phyloP scores from a whole-genome alignment of 2,329 filamentous ascomycete species.

The Arthrobotrys pseudoclavata region DNA sequence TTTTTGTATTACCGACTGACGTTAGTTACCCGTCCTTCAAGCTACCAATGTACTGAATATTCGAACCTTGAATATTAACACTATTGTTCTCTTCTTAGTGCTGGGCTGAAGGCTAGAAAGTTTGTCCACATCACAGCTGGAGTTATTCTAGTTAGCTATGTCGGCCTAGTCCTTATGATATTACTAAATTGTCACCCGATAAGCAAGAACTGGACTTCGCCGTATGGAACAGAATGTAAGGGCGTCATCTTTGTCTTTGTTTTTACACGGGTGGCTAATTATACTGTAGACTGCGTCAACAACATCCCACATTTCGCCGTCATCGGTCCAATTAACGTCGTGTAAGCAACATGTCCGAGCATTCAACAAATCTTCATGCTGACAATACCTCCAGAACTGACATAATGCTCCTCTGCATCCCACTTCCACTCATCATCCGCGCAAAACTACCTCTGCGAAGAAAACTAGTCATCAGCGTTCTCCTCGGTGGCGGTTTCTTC shows the following conservation, averaged over 20 bases:
- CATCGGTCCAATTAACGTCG: conserved; percentile 49
- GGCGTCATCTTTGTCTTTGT: background rate
- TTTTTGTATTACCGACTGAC: conserved; percentile 58
- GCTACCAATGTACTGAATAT: background rate
- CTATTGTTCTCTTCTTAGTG: background rate
- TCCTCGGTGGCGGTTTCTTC: conserved; percentile 54
- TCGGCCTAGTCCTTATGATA: conserved; percentile 46
- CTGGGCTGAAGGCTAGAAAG: conserved; percentile 49
- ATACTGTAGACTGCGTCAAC: conserved; percentile 42
- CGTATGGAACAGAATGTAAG: conserved; percentile 49
- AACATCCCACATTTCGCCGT: conserved; percentile 58
- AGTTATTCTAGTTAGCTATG: conserved; percentile 39
- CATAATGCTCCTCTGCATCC: conserved; percentile 57
- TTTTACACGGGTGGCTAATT: background rate
- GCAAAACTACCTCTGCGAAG: conserved; percentile 36
- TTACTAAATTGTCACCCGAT: conserved; percentile 56
- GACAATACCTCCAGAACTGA: conserved; percentile 33
- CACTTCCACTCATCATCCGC: conserved; percentile 48
- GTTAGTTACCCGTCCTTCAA: conserved; percentile 16
- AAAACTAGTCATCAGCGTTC: conserved; percentile 47
- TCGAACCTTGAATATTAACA: background rate
- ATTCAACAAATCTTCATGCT: background rate
- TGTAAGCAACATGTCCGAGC: conserved; percentile 11
- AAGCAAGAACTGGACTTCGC: conserved; percentile 59
- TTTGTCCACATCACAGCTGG: conserved; percentile 48